Base-by-base conservation (phyloP, 2,329 filamentous ascomycete species). In the Sclerotinia minor region DNA sequence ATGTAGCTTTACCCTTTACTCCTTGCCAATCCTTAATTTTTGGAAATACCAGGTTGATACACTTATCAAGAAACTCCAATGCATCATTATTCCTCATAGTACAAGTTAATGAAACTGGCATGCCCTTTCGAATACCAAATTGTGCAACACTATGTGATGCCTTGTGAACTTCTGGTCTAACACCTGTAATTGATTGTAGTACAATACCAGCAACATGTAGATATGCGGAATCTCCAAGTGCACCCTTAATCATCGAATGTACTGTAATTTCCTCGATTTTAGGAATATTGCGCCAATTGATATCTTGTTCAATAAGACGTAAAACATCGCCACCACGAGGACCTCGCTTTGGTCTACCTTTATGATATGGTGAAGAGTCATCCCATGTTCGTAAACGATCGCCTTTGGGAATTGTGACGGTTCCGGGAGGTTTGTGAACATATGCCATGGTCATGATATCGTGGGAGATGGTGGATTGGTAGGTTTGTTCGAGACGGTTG, bases 11-110 rank as follows among this genome's bases (percentile, higher is more conserved):
- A 60, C 87, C 88, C 73, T 86, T 85, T n/a, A 91, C 83, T 69
- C 95, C 95, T 67, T 86, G 87, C 91, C 92, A 99, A 74, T 99
- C 95, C 83, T 98, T 99, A 80, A 99, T 96, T 76, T 89, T 91
- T 50, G 95, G 95, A 77, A 98, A 84, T 7, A 99, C 94, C 11
- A 98, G 83, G 77, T 96, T 92, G 67, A 98, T 84, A 73, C 93
- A 83, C 82, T 97, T 97, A 76, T 94, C 91, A 55, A 99, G 77
- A 78, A 99, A 97, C 78, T 97, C 90, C 71, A 92, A 91, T 75
- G 96, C 95, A 69, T 89, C 85, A 77, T 95, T 90, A 41, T 92
- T 92, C 67, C 84, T 83, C 71, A 99, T 81, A 35, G 91, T 89
- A 61, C 87, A 88, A 76, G 94, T 97, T 73, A 91, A 87, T 69